Base-by-base conservation (phyloP, 345 rosid genomes). In the Euphorbia lathyris region DNA sequence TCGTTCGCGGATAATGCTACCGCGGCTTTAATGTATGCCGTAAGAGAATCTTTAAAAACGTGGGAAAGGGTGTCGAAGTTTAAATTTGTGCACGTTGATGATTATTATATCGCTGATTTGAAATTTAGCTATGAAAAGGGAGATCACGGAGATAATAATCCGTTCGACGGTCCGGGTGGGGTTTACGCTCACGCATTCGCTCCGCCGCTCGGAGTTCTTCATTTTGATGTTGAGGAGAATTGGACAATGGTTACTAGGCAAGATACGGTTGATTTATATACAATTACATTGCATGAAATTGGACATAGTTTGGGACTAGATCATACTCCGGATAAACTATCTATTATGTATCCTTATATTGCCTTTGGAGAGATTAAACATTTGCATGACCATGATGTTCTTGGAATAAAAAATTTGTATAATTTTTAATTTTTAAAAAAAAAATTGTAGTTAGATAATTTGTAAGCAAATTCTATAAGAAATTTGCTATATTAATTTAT, bases 221-320 rank as follows among this genome's bases (percentile, higher is more conserved):
- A 58, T 5, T 58, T 58, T 14, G 36, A 58, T 58, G 25, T 27
- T 27, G 38, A 58, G 12, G 38, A 58, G n/a, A 14, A 13, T 26
- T 58, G 62, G 62, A 23, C 29, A 7, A 10, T 56, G 32, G 0
- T 11, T 56, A 0, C 30, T 7, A 12, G 60, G 10, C 16, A 9
- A 8, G 9, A 16, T 7, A 27, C 9, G 13, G 62, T 26, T 58
- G 36, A 58, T 58, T 10, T 58, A 7, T 58, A 27, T 17, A 58
- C 38, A 11, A 16, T 58, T 58, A 7, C 62, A 14, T 58, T 58
- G 62, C 62, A 58, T 27, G 62, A 58, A 26, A 58, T 58, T 27
- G 62, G 62, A 9, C 62, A 58, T 58, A 14, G 16, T 25, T 58
- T 58, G 36, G 62, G 62, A 29, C 62, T 58, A 12, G 34, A 58